A percentile compares a stretch with the other conserved stretches of the same genome.
phyloP scores from a whole-genome alignment of 768 basidiomycete genomes.

The Lactarius sanguifluus region DNA sequence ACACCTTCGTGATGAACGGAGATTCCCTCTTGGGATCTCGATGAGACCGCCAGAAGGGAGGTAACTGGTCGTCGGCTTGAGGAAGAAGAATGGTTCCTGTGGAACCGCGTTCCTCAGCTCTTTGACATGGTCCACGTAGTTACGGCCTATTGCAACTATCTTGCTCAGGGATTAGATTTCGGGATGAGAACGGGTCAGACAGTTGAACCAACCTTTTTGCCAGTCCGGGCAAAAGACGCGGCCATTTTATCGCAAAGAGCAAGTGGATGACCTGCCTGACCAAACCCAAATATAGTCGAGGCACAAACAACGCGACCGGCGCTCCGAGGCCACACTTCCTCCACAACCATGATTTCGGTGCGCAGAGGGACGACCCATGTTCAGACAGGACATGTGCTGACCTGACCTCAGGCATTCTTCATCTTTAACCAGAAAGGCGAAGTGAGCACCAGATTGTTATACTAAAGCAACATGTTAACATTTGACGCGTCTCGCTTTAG shows the following conservation, averaged over 20 bases:
- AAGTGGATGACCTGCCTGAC: neutral
- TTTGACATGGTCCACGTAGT: constrained; percentile 88
- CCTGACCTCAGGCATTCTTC: constrained; percentile 81
- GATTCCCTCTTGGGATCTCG: constrained; percentile 83
- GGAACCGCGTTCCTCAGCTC: constrained; percentile 89
- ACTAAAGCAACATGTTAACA: neutral
- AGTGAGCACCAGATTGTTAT: constrained; percentile 43
- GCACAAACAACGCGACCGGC: neutral
- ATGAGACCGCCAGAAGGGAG: constrained; percentile 71
- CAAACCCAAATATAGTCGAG: neutral
- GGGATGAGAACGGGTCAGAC: constrained; percentile 15
- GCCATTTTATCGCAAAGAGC: neutral
- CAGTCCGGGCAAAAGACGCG: constrained; percentile 25
- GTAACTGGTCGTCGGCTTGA: constrained; percentile 95
- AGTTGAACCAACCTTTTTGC: constrained; percentile 24
- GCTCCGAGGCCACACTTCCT: neutral
- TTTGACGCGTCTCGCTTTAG: constrained; percentile 41
- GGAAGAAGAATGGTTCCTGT: constrained; percentile 96
- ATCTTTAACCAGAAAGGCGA: constrained; percentile 99
- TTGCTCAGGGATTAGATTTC: constrained; percentile 33
- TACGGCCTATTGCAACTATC: constrained; percentile 96
- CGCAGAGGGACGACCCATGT: neutral
- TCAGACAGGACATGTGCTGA: neutral
- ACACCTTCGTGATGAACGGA: constrained; percentile 89
- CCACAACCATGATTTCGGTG: constrained; percentile 26